These are phyloP conservation scores for Pneumocystis oryctolagi DNA, from an alignment of 1,139 yeast genomes.

Conservation along the genomic window DNA sequence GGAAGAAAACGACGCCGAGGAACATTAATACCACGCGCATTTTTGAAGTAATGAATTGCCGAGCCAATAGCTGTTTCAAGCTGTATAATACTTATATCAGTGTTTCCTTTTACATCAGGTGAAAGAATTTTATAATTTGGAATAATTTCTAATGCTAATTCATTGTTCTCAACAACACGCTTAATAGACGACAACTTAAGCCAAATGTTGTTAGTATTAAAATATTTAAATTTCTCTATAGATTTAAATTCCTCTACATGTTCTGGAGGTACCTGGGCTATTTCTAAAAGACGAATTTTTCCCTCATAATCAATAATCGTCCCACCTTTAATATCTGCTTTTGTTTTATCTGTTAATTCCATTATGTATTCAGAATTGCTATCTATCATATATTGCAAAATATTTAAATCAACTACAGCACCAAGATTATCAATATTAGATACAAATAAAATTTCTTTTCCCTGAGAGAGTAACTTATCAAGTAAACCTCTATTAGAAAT, in stretches of 20 bases:
- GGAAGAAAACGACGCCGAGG: constrained; percentile 97
- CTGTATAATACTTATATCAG: constrained; percentile 59
- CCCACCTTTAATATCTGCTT: constrained; percentile 99
- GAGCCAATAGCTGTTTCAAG: constrained; percentile 99
- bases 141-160: constrained; percentile 80
- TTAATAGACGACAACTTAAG: constrained; percentile 87
- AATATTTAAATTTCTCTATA: constrained; percentile 92
- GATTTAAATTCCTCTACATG: constrained; percentile 97
- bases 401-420: constrained; percentile 89
- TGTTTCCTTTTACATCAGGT: constrained; percentile 26
- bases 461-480: constrained; percentile 78
- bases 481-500: constrained; percentile 81
- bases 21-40: constrained; percentile 95
- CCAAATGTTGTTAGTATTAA: constrained; percentile 97
- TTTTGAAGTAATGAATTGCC: constrained; percentile 86
- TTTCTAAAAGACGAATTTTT: constrained; percentile 82
- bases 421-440: constrained; percentile 98
- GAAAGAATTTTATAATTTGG: constrained; percentile 75
- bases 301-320: constrained; percentile 94
- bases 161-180: constrained; percentile 73
- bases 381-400: constrained; percentile 83
- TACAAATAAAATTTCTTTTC: constrained; percentile 86
- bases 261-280: constrained; percentile 97
- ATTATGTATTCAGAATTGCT: constrained; percentile 85
- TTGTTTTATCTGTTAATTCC: constrained; percentile 96